Percentiles rank a stretch among this genome's conserved stretches.
These are phyloP conservation scores for Trichoderma guizhouense DNA, from an alignment of 2,329 filamentous ascomycete genomes.

Conservation along the genomic window DNA sequence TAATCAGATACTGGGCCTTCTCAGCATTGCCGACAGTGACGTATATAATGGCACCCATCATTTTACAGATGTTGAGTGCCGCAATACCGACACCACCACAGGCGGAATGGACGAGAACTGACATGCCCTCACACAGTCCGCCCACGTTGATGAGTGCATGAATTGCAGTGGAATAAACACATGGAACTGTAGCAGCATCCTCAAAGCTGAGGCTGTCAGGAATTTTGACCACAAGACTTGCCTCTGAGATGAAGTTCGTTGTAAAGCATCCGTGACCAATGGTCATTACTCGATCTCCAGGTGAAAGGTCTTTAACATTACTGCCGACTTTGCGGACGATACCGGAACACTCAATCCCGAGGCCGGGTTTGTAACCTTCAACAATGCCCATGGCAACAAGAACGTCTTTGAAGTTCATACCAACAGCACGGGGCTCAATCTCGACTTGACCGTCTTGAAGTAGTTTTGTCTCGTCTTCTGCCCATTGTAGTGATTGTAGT, in stretches of 20 bases:
- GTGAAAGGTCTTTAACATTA: constrained; percentile 19
- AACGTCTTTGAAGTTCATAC: constrained; percentile 21
- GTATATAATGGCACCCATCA: constrained; percentile 26
- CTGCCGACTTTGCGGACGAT: constrained; percentile 23
- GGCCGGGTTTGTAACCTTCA: constrained; percentile 11
- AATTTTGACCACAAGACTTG: constrained; percentile 24
- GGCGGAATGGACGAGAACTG: constrained; percentile 9
- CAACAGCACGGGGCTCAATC: not conserved
- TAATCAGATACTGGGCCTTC: constrained; percentile 34
- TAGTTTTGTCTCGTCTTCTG: not conserved
- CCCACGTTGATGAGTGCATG: constrained; percentile 24
- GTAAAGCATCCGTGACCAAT: constrained; percentile 1
- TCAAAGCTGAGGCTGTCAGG: constrained; percentile 29
- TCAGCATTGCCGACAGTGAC: constrained; percentile 34
- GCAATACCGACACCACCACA: constrained; percentile 17
- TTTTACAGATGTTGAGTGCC: constrained; percentile 1
- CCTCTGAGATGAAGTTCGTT: not conserved
- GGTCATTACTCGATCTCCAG: constrained; percentile 35
- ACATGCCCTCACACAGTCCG: constrained; percentile 22
- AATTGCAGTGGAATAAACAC: constrained; percentile 31
- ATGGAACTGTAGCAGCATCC: constrained; percentile 30
- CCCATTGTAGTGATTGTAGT: not conserved
- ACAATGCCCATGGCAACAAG: constrained; percentile 14
- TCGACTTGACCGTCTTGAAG: not conserved
- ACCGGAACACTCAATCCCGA: constrained; percentile 32